Evolutionary conservation across 441 rosid genomes (phyloP).

Genomic region (Corymbia calophylla): DNA sequence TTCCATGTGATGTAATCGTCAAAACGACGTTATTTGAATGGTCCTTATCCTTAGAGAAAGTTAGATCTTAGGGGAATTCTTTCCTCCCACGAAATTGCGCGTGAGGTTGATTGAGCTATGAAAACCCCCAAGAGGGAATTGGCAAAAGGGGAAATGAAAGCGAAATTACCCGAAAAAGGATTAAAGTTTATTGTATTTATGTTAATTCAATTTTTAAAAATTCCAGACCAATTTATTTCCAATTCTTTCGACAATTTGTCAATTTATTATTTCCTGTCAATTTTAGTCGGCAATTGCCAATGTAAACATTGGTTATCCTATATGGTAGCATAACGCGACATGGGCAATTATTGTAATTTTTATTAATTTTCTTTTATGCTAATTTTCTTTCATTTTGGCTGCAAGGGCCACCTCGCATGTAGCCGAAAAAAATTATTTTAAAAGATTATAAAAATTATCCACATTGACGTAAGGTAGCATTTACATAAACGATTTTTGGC

Average conservation of each 20-base stretch:
- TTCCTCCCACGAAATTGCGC: not conserved
- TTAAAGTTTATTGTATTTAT: rapidly evolving
- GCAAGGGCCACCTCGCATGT: no score
- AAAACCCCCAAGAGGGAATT: rapidly evolving
- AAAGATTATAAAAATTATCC: no score
- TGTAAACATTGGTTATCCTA: rapidly evolving
- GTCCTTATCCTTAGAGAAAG: not conserved
- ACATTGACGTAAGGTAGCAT: rapidly evolving
- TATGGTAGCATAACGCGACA: rapidly evolving
- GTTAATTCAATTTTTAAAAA: rapidly evolving
- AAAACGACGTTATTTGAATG: not conserved
- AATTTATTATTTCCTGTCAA: no score
- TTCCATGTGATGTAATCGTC: not conserved
- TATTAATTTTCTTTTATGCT: no score
- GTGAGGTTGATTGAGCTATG: not conserved
- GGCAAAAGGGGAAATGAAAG: not conserved
- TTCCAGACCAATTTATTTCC: no score
- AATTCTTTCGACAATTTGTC: not conserved
- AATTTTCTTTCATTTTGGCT: no score
- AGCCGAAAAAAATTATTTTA: no score
- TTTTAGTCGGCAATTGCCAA: no score
- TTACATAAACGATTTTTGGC: rapidly evolving
- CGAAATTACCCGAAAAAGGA: rapidly evolving
- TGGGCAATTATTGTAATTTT: no score
- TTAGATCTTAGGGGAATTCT: not conserved